Base-by-base conservation (phyloP, 1,284 basidiomycete genomes). In the Pseudozyma hubeiensis region DNA sequence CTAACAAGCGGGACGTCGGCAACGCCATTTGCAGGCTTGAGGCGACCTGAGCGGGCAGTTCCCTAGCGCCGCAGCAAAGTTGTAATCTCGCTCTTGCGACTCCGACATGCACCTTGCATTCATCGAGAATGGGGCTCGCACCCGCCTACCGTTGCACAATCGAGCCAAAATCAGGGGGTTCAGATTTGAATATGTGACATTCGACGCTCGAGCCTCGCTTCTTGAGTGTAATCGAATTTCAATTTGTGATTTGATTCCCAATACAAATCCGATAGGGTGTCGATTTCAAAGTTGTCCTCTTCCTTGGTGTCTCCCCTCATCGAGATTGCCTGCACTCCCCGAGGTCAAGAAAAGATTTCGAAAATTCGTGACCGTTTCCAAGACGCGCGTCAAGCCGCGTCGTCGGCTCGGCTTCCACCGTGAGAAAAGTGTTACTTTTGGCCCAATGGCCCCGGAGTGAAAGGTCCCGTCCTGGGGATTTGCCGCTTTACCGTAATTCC, bases 71-170 rank as follows among this genome's bases (percentile, higher is more conserved):
- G 35, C 35, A 37, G 35, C 35, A 9, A 1, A 13, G 5, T 41
- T 41, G 40, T 9, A 24, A 44, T 7, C 19, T 44, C 43, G 43
- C 43, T 8, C 24, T 19, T 44, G n/a, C 8, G 5, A 13, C 30
- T 41, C 45, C 58, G 51, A 48, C 35, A 13, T 53, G 58, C 40
- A 49, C 51, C 58, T 61, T 61, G 58, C 51, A 61, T 61, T 53
- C 43, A 47, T 53, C 37, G 49, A 43, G 34, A 14, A 40, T 5
- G 29, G 16, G 7, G 16, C 11, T 14, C n/a, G 40, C 35, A 9
- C 14, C 35, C 35, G 24, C 35, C 9, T 14, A 37, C 1, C 35
- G 8, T 14, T 37, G 8, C 14, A 10, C 35, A 16, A 9, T 41
- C 40, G n/a, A 41, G 40, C 40, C 40, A 53, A 53, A 34, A 45